phyloP scores from a whole-genome alignment of 2,329 filamentous ascomycete species.

The Diaporthe sp. region DNA sequence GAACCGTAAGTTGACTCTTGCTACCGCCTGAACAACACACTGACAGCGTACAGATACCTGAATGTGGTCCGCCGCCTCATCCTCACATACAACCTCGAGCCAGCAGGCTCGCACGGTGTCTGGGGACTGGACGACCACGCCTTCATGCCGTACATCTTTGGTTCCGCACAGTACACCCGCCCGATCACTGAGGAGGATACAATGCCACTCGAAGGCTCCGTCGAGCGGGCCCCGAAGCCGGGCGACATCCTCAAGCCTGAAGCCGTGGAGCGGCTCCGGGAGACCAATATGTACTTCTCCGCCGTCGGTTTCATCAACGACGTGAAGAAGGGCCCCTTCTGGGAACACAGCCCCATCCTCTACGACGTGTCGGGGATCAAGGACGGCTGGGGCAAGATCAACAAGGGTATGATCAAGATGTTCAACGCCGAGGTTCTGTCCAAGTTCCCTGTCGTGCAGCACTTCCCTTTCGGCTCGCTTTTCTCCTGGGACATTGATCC shows the following conservation, averaged over 20 bases:
- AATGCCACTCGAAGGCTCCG: constrained; percentile 84
- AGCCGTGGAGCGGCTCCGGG: constrained; percentile 75
- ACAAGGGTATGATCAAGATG: constrained; percentile 99
- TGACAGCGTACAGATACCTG: constrained; percentile 73
- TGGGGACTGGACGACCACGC: constrained; percentile 99
- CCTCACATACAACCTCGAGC: constrained; percentile 91
- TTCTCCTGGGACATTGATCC: constrained; percentile 82
- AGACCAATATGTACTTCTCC: constrained; percentile 89
- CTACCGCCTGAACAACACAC: not conserved
- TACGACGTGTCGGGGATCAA: constrained; percentile 94
- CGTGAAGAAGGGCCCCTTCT: constrained; percentile 96
- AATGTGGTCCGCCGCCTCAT: constrained; percentile 85
- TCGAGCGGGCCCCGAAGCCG: constrained; percentile 78
- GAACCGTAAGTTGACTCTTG: constrained; percentile 75
- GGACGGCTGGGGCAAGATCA: constrained; percentile 98
- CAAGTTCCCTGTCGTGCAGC: constrained; percentile 98
- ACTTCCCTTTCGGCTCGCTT: constrained; percentile 87
- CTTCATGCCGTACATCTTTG: constrained; percentile 94
- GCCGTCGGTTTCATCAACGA: constrained; percentile 98
- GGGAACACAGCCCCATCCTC: constrained; percentile 95
- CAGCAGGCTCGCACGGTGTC: constrained; percentile 95
- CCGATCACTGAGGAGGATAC: constrained; percentile 74
- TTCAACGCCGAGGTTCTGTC: constrained; percentile 96
- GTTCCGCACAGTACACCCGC: constrained; percentile 89
- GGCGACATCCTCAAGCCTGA: constrained; percentile 74